Evolutionary conservation across 495 filamentous ascomycete genomes (phyloP).

Genomic region (Astrocystis sublimbata): DNA sequence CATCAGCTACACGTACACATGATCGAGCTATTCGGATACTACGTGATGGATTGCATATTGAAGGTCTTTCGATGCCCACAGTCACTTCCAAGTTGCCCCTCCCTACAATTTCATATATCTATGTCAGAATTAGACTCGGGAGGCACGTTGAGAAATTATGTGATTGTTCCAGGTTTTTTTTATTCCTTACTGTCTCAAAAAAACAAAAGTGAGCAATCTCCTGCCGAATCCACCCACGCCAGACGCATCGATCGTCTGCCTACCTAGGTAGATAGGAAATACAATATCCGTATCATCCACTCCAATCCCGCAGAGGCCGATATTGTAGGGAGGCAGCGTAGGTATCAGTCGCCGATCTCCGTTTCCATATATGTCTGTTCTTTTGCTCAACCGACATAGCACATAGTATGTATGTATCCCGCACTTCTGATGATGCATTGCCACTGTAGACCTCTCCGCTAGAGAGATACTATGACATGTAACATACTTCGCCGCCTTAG

Average conservation of each 20-base stretch:
- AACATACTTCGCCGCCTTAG: not conserved
- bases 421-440: not conserved
- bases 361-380: conserved; percentile 5
- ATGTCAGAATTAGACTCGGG: too few species aligned
- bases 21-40: too few species aligned
- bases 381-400: not conserved
- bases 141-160: not conserved
- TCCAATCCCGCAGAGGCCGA: not conserved
- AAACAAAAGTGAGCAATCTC: too few species aligned
- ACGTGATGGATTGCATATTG: too few species aligned
- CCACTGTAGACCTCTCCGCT: not conserved
- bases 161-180: not conserved
- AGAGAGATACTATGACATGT: not conserved
- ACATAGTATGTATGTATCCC: not conserved
- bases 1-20: too few species aligned
- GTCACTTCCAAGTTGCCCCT: too few species aligned
- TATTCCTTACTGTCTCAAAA: not conserved
- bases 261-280: not conserved
- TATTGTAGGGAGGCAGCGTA: conserved; percentile 6
- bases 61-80: too few species aligned
- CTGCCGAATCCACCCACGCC: not conserved
- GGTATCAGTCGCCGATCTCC: not conserved
- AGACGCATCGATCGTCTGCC: not conserved
- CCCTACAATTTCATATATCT: too few species aligned
- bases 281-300: too few species aligned